These are phyloP conservation scores for Hysterangium stoloniferum DNA, from an alignment of 768 basidiomycete genomes.

Conservation along the genomic window DNA sequence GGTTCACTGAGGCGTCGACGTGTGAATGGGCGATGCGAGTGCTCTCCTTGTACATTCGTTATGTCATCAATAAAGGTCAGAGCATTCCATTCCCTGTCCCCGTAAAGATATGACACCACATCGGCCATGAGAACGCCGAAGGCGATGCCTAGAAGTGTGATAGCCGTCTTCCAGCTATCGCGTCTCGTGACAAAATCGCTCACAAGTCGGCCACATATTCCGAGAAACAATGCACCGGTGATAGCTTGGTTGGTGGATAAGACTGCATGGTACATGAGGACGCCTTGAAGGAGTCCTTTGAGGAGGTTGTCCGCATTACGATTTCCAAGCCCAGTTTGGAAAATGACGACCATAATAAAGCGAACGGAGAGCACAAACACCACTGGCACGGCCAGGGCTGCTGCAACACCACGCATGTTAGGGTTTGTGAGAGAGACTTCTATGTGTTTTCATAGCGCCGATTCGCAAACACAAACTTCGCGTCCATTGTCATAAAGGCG, in stretches of 20 bases:
- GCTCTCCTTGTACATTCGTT: neutral
- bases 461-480: neutral
- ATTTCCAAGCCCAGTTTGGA: conserved; percentile 5
- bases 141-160: conserved; percentile 57
- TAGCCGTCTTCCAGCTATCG: conserved; percentile 48
- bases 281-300: conserved; percentile 67
- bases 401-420: conserved; percentile 5
- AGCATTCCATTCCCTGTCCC: conserved; percentile 29
- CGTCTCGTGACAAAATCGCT: conserved; percentile 51
- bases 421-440: neutral
- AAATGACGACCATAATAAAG: neutral
- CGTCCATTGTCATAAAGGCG: neutral
- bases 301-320: conserved; percentile 34
- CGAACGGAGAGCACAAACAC: neutral
- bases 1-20: conserved; percentile 7
- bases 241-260: conserved; percentile 42
- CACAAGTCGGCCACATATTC: conserved; percentile 53
- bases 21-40: neutral
- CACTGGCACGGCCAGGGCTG: neutral
- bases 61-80: conserved; percentile 3
- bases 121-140: conserved; percentile 68
- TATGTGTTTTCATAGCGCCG: neutral
- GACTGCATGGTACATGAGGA: conserved; percentile 60
- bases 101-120: conserved; percentile 57
- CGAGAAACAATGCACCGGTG: conserved; percentile 47